Evolutionary conservation across 2,329 filamentous ascomycete genomes (phyloP), one percentile per base, ranked within the genome.

Genomic region (Phialophora chinensis): DNA sequence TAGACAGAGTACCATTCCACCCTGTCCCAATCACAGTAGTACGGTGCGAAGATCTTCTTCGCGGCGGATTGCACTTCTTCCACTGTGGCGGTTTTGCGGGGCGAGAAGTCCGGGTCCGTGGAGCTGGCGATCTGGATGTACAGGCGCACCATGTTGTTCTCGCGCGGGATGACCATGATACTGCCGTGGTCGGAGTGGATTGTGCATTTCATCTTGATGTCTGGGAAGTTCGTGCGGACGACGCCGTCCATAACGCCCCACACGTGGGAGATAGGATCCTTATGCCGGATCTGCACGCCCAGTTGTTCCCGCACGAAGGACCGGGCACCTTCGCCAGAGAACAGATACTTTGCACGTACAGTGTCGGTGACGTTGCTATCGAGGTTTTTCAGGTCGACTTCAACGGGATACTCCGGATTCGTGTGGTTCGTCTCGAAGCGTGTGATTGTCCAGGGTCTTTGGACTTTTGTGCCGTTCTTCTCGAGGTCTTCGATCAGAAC

Each of bases 371-470:
- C 80, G 25, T 86, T 87, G 33, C 91, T 91, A 73, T 96, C 90
- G 14, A 93, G 83, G 73, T 93, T 90, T 74, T 90, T 87, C 56
- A 97, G 80, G 66, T 88, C 84, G 31, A 97, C 92, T 71, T 91
- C 85, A 1, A 97, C 91, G 0, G 93, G 93, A 75, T 95, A 96
- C 27, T 87, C 86, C 71, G 87, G 83, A 71, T 88, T 84, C 63
- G 80, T 78, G 31, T 83, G 85, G 73, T 87, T 85, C 62, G 87
- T 88, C 72, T 85, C 79, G 76, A 89, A 89, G 1, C 82, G 84
- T 27, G 82, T 83, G 59, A 89, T 88, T 1, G 82, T 87, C 85
- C 87, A 88, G 6, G 87, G 86, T 63, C 87, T 77, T 72, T 88
- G 83, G 12, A 89, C 80, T 25, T 78, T 75, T 33, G 80, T 84